A percentile compares a stretch with the other conserved stretches of the same genome.
phyloP scores from a whole-genome alignment of 2,329 filamentous ascomycete genomes.

The Botrytis pseudocinerea region DNA sequence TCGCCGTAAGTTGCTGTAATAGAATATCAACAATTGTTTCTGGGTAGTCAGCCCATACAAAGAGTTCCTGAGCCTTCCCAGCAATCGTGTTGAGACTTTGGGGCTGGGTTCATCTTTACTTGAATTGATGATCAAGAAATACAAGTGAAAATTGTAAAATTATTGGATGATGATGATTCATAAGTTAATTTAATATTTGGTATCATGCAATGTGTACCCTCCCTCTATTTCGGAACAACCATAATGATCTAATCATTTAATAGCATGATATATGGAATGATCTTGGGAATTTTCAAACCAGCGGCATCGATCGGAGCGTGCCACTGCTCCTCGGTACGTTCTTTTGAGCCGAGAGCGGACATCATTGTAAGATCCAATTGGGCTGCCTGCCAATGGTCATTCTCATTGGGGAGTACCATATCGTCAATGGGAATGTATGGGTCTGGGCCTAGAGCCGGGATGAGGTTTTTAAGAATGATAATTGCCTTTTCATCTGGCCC shows the following conservation, averaged over 20 bases:
- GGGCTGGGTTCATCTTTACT: no score
- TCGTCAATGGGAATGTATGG: conserved; percentile 46
- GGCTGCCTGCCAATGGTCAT: conserved; percentile 37
- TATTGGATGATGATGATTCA: no score
- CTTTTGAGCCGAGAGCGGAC: conserved; percentile 39
- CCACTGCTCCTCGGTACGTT: conserved; percentile 44
- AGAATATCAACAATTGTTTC: no score
- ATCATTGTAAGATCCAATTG: conserved; percentile 45
- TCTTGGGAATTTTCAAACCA: conserved; percentile 23
- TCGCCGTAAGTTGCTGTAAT: no score
- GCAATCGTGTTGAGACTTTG: no score
- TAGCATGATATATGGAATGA: conserved; percentile 17
- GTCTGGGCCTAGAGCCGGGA: not conserved
- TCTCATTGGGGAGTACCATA: conserved; percentile 44
- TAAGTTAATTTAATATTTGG: no score
- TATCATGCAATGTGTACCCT: not conserved
- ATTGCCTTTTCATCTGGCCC: not conserved
- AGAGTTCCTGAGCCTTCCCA: no score
- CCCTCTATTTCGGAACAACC: not conserved
- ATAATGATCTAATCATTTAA: conserved; percentile 15
- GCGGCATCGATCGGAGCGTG: conserved; percentile 20
- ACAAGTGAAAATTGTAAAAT: no score
- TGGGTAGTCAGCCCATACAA: no score
- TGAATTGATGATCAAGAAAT: no score
- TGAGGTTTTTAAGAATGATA: not conserved